Evolutionary conservation across 148 eudicot species (phyloP).

Genomic region (Camellia sinensis): DNA sequence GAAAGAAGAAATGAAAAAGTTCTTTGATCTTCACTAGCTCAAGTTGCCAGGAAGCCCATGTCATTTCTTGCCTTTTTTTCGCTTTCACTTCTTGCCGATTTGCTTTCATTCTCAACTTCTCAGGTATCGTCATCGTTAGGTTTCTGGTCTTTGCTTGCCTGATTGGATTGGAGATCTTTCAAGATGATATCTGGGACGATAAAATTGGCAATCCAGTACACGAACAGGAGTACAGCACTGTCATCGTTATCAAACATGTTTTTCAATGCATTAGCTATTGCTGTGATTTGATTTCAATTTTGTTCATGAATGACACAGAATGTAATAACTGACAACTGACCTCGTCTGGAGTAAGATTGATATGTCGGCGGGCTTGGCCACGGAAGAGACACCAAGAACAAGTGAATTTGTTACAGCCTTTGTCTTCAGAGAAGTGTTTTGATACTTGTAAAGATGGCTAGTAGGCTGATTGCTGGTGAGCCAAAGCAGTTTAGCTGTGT

Average conservation of each 20-base stretch:
- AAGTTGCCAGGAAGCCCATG: not conserved
- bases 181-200: constrained; percentile 36
- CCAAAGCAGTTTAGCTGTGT: not conserved
- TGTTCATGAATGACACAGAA: not conserved
- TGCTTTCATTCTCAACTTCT: constrained; percentile 1
- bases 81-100: constrained; percentile 5
- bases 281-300: too few relatives aligned
- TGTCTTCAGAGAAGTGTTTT: not conserved
- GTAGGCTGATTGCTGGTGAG: constrained; percentile 11
- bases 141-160: constrained; percentile 13
- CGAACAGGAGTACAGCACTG: constrained; percentile 35
- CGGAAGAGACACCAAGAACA: constrained; percentile 14
- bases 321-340: constrained; percentile 1
- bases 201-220: constrained; percentile 49
- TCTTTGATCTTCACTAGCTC: not conserved
- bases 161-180: constrained; percentile 29
- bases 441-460: not conserved
- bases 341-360: constrained; percentile 25
- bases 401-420: constrained; percentile 20
- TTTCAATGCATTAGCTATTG: not conserved
- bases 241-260: constrained; percentile 3
- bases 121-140: not conserved
- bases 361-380: constrained; percentile 14
- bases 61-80: not conserved
- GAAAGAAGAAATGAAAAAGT: constrained; percentile 12